phyloP scores from a whole-genome alignment of 2,329 filamentous ascomycete genomes.

The Colletotrichum gloeosporioides region DNA sequence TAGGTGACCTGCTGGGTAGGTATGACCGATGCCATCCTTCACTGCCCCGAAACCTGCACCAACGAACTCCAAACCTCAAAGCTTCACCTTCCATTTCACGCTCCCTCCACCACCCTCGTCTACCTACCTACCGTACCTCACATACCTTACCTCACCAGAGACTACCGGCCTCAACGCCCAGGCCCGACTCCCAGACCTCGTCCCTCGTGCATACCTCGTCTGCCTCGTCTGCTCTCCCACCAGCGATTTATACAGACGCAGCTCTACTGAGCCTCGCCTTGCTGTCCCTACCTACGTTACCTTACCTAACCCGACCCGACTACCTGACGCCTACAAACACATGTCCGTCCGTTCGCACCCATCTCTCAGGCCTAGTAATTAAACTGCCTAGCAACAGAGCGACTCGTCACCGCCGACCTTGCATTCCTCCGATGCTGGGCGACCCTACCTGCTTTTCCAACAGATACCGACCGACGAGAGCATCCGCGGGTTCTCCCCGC shows the following conservation, averaged over 20 bases:
- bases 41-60: constrained; percentile 15
- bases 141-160: background rate
- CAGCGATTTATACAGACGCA: background rate
- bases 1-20: background rate
- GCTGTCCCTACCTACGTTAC: background rate
- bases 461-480: constrained; percentile 16
- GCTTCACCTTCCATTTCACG: constrained; percentile 14
- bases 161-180: background rate
- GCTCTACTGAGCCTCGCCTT: background rate
- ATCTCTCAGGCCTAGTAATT: constrained; percentile 6
- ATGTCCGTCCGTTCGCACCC: constrained; percentile 2
- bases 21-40: background rate
- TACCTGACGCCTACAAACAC: background rate
- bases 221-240: background rate
- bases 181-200: constrained; percentile 13
- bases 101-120: background rate
- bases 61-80: constrained; percentile 8
- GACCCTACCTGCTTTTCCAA: background rate
- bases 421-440: constrained; percentile 13
- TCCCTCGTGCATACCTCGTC: background rate
- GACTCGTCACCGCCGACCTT: constrained; percentile 19
- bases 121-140: background rate
- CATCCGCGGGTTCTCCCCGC: constrained; percentile 43
- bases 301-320: background rate
- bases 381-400: constrained; percentile 13